A percentile compares a stretch with the other conserved stretches of the same genome.
Evolutionary conservation across 331 rosid species (phyloP).

Genomic region (Malus hybrid): DNA sequence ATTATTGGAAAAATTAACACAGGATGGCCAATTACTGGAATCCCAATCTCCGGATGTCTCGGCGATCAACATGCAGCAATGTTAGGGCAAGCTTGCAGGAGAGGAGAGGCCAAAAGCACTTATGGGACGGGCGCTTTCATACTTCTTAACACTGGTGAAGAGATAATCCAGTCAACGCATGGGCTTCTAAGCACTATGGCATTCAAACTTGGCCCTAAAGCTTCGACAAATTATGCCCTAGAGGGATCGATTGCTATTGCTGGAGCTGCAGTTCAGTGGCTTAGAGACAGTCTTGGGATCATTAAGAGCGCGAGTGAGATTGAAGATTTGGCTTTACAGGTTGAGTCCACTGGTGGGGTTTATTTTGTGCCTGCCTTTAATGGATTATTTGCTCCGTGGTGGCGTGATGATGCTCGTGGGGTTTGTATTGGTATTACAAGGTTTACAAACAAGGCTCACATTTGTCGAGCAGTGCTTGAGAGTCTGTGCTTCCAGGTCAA

Average conservation of each 20-base stretch:
- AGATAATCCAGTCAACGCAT: constrained; percentile 42
- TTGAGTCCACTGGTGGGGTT: constrained; percentile 64
- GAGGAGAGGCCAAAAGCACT: constrained; percentile 89
- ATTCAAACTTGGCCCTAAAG: constrained; percentile 67
- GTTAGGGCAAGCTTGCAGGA: constrained; percentile 77
- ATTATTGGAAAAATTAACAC: constrained; percentile 49
- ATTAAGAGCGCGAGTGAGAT: constrained; percentile 57
- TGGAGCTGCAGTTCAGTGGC: constrained; percentile 99
- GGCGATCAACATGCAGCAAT: constrained; percentile 98
- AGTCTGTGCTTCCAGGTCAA: constrained; percentile 90
- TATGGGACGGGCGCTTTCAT: constrained; percentile 96
- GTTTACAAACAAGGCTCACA: constrained; percentile 72
- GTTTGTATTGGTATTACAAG: constrained; percentile 77
- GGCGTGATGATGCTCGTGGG: constrained; percentile 98
- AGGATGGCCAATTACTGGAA: constrained; percentile 72
- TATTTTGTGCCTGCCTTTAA: constrained; percentile 93
- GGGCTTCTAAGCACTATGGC: constrained; percentile 84
- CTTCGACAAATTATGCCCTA: constrained; percentile 66
- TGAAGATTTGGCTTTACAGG: constrained; percentile 58
- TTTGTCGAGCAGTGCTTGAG: constrained; percentile 89
- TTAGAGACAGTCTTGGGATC: constrained; percentile 71
- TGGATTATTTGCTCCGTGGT: constrained; percentile 93
- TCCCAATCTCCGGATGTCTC: constrained; percentile 78
- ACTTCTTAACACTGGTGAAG: constrained; percentile 74
- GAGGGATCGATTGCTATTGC: constrained; percentile 99